These are phyloP conservation scores for Rhizopogon rudus DNA, from an alignment of 768 basidiomycete genomes.

Conservation along the genomic window DNA sequence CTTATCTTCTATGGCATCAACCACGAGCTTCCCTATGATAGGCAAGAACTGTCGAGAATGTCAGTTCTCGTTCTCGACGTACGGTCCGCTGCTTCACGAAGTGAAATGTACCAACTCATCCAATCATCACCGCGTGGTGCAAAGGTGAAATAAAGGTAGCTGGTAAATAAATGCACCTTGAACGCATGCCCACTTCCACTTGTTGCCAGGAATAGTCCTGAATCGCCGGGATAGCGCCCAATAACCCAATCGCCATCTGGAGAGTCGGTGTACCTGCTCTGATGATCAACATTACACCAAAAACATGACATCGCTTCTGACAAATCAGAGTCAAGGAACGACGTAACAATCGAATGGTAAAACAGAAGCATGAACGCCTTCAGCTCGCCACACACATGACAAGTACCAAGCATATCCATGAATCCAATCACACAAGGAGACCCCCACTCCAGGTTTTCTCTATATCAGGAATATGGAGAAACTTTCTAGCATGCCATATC, in stretches of 20 bases:
- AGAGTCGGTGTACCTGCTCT: constrained; percentile 81
- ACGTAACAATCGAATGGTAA: neutral
- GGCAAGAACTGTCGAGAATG: constrained; percentile 70
- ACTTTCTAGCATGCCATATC: neutral
- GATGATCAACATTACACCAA: neutral
- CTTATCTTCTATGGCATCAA: constrained; percentile 62
- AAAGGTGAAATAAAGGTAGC: neutral
- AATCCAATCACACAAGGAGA: neutral
- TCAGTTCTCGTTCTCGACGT: neutral
- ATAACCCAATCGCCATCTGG: constrained; percentile 88
- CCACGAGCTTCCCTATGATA: constrained; percentile 72
- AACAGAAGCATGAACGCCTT: neutral
- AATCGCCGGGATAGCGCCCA: constrained; percentile 58
- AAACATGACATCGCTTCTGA: neutral
- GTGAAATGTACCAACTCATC: neutral
- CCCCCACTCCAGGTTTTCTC: neutral
- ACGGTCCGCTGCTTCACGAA: neutral
- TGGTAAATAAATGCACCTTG: constrained; percentile 47
- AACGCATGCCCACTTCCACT: constrained; percentile 86
- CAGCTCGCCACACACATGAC: neutral
- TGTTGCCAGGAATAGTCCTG: constrained; percentile 73
- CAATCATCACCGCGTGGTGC: neutral
- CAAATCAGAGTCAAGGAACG: neutral
- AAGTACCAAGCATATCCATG: neutral
- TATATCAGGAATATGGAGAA: neutral